These are phyloP conservation scores for Colletotrichum sp. DNA, from an alignment of 2,329 filamentous ascomycete genomes.

Conservation along the genomic window DNA sequence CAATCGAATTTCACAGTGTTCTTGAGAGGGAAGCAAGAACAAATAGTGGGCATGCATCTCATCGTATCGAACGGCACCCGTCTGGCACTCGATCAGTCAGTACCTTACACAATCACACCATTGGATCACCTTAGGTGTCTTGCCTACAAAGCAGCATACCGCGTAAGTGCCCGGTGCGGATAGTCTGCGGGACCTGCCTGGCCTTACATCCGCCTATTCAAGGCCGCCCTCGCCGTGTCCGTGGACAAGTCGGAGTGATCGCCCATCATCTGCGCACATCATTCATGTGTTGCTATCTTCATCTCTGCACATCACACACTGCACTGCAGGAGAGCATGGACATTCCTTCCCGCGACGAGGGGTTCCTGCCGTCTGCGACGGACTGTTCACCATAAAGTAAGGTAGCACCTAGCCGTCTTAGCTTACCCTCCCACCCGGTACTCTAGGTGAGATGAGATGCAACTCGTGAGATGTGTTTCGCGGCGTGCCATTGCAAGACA, in stretches of 20 bases:
- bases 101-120: not conserved
- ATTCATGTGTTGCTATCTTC: slow-evolving; percentile 4
- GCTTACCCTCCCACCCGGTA: not conserved
- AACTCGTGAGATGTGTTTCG: slow-evolving; percentile 14
- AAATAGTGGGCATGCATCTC: not conserved
- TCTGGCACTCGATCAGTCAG: not conserved
- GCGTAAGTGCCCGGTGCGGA: not conserved
- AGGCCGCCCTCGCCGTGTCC: not conserved
- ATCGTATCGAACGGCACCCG: not conserved
- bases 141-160: not conserved
- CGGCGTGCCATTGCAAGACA: slow-evolving; percentile 15
- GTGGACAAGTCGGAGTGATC: not conserved
- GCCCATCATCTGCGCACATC: slow-evolving; percentile 15
- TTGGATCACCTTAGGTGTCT: not conserved
- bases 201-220: not conserved
- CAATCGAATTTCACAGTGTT: not conserved
- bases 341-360: not conserved
- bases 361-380: not conserved
- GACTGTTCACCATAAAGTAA: not conserved
- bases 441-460: not conserved
- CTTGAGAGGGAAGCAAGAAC: not conserved
- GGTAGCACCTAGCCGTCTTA: not conserved
- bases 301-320: not conserved
- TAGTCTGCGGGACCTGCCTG: not conserved
- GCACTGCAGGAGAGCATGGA: not conserved